Conservation (phyloP, 2,329 filamentous ascomycete species). For the Trichoderma aggressivum region DNA sequence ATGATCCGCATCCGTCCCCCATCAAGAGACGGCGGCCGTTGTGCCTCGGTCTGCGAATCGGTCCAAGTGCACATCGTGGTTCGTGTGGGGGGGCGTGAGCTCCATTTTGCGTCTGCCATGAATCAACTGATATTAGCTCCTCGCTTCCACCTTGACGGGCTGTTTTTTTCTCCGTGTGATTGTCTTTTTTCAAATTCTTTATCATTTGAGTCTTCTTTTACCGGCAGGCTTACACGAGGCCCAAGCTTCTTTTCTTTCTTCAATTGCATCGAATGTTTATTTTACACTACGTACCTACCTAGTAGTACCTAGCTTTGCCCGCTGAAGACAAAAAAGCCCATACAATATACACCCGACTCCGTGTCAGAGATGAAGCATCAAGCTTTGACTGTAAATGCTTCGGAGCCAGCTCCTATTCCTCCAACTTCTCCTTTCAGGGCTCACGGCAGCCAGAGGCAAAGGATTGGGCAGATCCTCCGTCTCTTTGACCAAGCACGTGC, state of each 20-base stretch:
- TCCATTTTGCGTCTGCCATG: slow-evolving; percentile 8
- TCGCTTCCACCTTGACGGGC: slow-evolving; percentile 4
- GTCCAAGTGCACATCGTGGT: slow-evolving; percentile 3
- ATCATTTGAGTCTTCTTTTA: not conserved
- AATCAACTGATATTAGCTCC: not conserved
- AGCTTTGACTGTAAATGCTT: not conserved
- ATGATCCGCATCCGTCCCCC: not conserved
- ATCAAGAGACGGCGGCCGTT: not conserved
- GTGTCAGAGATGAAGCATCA: not conserved
- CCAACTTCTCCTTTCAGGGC: not conserved
- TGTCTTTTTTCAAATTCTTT: not conserved
- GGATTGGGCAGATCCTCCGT: not conserved
- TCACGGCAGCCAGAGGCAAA: not conserved
- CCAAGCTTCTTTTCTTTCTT: not conserved
- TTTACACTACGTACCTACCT: too few relatives aligned
- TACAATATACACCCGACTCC: not conserved
- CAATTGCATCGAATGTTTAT: not conserved
- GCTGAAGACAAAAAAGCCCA: not conserved
- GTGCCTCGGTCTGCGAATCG: slow-evolving; percentile 13
- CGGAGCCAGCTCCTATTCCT: not conserved
- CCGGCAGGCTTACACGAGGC: not conserved
- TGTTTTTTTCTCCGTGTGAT: not conserved
- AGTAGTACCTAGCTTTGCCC: not conserved
- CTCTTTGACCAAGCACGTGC: not conserved
- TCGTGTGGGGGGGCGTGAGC: slow-evolving; percentile 9